Evolutionary conservation across 2,329 filamentous ascomycete genomes (phyloP).

Genomic region (Cladophialophora psammophila): DNA sequence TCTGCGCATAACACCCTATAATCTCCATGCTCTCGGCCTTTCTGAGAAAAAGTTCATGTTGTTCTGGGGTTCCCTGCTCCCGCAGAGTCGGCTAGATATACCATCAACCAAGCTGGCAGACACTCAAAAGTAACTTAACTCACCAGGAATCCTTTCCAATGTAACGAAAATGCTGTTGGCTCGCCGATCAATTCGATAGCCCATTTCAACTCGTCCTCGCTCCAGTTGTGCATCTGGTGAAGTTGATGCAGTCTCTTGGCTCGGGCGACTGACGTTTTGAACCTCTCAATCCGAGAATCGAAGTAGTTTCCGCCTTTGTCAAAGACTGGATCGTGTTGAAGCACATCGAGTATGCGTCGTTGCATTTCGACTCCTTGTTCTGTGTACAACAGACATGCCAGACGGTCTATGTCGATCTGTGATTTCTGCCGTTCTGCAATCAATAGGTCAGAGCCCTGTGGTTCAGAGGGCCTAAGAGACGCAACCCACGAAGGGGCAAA

Average conservation of each 20-base stretch:
- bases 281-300: constrained; percentile 70
- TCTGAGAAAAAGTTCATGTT: constrained; percentile 74
- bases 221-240: constrained; percentile 71
- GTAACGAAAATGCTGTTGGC: constrained; percentile 74
- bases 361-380: constrained; percentile 68
- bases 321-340: constrained; percentile 72
- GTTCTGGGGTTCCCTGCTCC: constrained; percentile 74
- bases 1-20: constrained; percentile 82
- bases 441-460: too few species aligned
- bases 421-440: constrained; percentile 48
- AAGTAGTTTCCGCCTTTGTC: constrained; percentile 81
- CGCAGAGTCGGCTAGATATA: constrained; percentile 59
- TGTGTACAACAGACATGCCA: constrained; percentile 73
- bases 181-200: constrained; percentile 75
- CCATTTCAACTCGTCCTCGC: constrained; percentile 65
- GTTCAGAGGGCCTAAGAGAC: too few species aligned
- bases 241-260: constrained; percentile 74
- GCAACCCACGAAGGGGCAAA: too few species aligned
- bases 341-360: constrained; percentile 65
- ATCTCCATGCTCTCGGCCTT: constrained; percentile 72
- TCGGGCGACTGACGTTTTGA: constrained; percentile 72
- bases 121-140: too few species aligned
- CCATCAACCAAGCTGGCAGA: too few species aligned
- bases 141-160: constrained; percentile 73
- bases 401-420: constrained; percentile 69